Conservation (phyloP, 371 early-diverging fungal species). For the Rhizopus arrhizus region DNA sequence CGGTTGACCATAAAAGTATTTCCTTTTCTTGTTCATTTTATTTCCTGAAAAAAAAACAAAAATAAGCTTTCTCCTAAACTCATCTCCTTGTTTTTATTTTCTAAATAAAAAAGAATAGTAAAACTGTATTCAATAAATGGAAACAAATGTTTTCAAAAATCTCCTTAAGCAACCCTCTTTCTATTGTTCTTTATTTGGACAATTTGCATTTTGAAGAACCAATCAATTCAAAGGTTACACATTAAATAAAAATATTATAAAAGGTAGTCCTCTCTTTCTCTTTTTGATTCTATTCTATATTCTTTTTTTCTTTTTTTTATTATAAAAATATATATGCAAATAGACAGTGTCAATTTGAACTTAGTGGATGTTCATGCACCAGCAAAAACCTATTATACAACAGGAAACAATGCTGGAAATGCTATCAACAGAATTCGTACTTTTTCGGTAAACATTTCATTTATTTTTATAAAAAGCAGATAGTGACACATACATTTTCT, state of each 20-base stretch:
- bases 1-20: too few relatives aligned
- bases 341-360: neutral
- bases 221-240: slow-evolving; percentile 2
- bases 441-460: slow-evolving; percentile 17
- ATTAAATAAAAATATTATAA: neutral
- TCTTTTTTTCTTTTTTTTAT: neutral
- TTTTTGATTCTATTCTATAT: neutral
- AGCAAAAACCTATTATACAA: slow-evolving; percentile 33
- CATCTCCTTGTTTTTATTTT: too few relatives aligned
- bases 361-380: slow-evolving; percentile 32
- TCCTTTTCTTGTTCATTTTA: too few relatives aligned
- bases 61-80: too few relatives aligned
- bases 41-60: too few relatives aligned
- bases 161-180: neutral
- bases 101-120: too few relatives aligned
- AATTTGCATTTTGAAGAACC: neutral
- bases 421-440: slow-evolving; percentile 17
- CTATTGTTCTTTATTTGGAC: slow-evolving; percentile 5
- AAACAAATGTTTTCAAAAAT: too few relatives aligned
- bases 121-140: too few relatives aligned
- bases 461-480: neutral
- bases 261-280: neutral
- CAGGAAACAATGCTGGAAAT: slow-evolving; percentile 28
- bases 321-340: neutral
- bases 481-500: neutral